phyloP scores from a whole-genome alignment of 2,329 filamentous ascomycete genomes.

The Venturia pyrina region DNA sequence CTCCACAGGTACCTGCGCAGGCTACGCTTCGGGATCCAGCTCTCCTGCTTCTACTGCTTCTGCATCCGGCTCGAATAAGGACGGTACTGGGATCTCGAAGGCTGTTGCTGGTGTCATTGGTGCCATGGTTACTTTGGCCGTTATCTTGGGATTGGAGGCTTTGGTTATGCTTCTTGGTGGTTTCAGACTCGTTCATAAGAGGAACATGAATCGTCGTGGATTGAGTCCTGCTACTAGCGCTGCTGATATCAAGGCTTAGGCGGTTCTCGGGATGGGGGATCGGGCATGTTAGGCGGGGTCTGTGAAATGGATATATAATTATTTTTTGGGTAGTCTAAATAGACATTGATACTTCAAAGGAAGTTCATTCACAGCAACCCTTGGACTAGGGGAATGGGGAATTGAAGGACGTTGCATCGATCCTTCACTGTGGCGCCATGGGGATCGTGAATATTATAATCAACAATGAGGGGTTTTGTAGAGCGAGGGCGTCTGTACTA shows the following conservation, averaged over 20 bases:
- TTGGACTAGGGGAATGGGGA: too few relatives aligned
- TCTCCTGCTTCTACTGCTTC: constrained; percentile 19
- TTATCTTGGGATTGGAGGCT: constrained; percentile 48
- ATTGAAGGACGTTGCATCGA: too few relatives aligned
- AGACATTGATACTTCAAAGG: too few relatives aligned
- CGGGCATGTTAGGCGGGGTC: too few relatives aligned
- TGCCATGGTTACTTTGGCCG: constrained; percentile 56
- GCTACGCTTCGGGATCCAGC: constrained; percentile 43
- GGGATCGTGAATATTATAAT: too few relatives aligned
- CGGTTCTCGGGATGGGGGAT: too few relatives aligned
- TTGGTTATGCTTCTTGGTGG: constrained; percentile 22
- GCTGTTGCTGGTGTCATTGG: constrained; percentile 74
- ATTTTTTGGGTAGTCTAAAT: too few relatives aligned
- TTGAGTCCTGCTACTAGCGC: background rate
- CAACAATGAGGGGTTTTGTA: too few relatives aligned
- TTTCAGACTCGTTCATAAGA: constrained; percentile 14
- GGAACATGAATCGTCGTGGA: background rate
- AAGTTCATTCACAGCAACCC: too few relatives aligned
- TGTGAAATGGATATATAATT: too few relatives aligned
- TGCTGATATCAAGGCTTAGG: background rate
- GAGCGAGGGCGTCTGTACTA: too few relatives aligned
- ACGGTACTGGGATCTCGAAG: constrained; percentile 46
- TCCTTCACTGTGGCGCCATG: too few relatives aligned
- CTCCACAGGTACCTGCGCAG: constrained; percentile 55
- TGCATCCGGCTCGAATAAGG: constrained; percentile 17